Evolutionary conservation across 2,329 filamentous ascomycete genomes (phyloP), one percentile per base, ranked within the genome.

Genomic region (Phialemoniopsis sp.): DNA sequence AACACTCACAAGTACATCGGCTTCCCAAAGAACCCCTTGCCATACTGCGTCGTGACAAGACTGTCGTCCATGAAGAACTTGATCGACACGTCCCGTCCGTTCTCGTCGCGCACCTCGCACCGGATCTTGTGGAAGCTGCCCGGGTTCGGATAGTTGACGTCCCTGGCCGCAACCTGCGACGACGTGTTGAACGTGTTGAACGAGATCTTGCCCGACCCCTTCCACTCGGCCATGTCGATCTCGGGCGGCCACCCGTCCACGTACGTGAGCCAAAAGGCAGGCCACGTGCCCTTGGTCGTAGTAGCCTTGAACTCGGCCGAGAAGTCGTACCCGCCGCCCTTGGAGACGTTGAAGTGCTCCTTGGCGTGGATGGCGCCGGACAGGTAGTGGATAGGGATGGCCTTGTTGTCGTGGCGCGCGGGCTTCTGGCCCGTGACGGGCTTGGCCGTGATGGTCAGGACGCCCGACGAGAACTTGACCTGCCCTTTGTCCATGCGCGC

Each of bases 221-320:
- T 80, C 76, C 76, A 80, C 55, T 80, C 76, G 2, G 75, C 75
- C 56, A 80, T 65, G 50, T 80, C 76, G 40, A 80, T 68, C 64
- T 79, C 76, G 0, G 76, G 76, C 13, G 75, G 76, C 76, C 76
- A 80, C 1, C 66, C 62, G 33, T 72, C 52, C 1, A 73, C 72
- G 0, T 63, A 73, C 2, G 73, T 78, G 6, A 79, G 55, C 76
- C 75, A 79, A 48, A 79, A 79, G 0, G 76, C 76, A 0, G 76
- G 75, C 76, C 76, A 79, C 0, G 73, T 76, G 7, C 72, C 66
- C 42, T 60, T 55, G 2, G 53, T 52, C 2, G 62, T 62, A 8
- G 64, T 58, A 6, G 66, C 67, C 37, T 51, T 53, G 46, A 70
- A 63, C 45, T 66, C 62, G 35, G 57, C 66, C 8, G 47, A 45